phyloP scores from a whole-genome alignment of 1,284 basidiomycete genomes.

The Sporisorium sorghi region DNA sequence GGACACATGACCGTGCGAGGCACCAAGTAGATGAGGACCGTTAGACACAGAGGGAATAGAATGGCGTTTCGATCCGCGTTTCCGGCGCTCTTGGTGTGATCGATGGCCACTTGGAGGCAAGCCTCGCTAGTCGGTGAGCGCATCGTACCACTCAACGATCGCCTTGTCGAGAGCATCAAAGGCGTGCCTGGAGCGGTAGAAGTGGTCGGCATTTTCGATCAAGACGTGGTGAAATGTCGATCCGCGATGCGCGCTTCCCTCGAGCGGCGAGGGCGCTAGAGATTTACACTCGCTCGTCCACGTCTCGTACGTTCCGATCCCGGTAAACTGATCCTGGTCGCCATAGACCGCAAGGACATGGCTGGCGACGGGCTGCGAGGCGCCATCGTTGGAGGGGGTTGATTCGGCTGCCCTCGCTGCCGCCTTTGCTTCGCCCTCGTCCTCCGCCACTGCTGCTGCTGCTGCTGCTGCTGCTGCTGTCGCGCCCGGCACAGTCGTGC shows the following conservation, averaged over 20 bases:
- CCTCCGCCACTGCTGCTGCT: neutral
- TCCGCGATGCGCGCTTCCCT: neutral
- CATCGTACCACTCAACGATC: conserved; percentile 33
- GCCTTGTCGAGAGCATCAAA: conserved; percentile 30
- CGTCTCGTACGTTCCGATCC: conserved; percentile 23
- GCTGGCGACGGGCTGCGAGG: conserved; percentile 26
- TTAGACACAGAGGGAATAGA: neutral
- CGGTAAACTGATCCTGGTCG: conserved; percentile 50
- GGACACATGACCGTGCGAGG: conserved; percentile 51
- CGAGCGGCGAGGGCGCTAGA: conserved; percentile 14
- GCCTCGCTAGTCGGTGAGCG: conserved; percentile 21
- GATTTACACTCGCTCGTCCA: conserved; percentile 28
- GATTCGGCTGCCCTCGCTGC: conserved; percentile 17
- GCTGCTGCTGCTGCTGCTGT: neutral
- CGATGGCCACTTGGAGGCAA: too few species aligned
- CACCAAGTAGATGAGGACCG: conserved; percentile 26
- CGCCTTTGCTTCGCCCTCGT: conserved; percentile 21
- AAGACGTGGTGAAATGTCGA: conserved; percentile 43
- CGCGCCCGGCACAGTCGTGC: too few species aligned
- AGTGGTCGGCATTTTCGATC: conserved; percentile 43
- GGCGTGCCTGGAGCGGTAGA: conserved; percentile 28
- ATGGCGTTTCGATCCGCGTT: neutral
- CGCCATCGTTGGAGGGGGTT: conserved; percentile 24
- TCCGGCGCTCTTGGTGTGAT: neutral
- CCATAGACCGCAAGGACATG: conserved; percentile 46